Percentiles rank a stretch among this genome's conserved stretches.
These are phyloP conservation scores for Astrephomene gubernaculifera DNA, from an alignment of 139 green algal genomes.

Conservation along the genomic window DNA sequence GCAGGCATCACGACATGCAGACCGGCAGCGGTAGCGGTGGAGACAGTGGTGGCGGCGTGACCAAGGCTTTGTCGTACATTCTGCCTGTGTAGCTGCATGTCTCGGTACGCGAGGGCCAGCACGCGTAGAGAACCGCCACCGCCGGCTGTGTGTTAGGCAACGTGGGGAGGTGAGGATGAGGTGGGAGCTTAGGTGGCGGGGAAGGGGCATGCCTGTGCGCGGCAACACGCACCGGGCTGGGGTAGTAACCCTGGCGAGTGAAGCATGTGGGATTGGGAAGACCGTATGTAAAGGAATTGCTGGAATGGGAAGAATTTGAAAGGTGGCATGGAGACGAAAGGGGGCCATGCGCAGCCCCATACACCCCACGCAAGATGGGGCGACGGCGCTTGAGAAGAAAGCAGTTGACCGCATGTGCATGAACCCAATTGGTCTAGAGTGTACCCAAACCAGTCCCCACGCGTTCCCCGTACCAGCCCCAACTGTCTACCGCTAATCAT, in stretches of 20 bases:
- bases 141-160: not conserved
- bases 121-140: slow-evolving; percentile 67
- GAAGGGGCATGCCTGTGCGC: too few relatives aligned
- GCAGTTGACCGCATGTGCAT: not conserved
- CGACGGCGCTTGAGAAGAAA: not conserved
- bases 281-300: too few relatives aligned
- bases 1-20: too few relatives aligned
- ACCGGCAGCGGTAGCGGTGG: not conserved
- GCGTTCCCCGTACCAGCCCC: too few relatives aligned
- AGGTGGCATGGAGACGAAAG: not conserved
- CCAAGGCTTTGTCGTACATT: too few relatives aligned
- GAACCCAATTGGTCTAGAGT: not conserved
- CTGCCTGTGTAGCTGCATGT: slow-evolving; percentile 54
- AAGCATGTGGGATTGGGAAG: too few relatives aligned
- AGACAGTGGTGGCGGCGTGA: too few relatives aligned
- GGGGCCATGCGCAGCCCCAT: not conserved
- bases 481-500: too few relatives aligned
- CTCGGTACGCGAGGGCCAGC: slow-evolving; percentile 82
- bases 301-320: not conserved
- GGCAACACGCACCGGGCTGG: too few relatives aligned
- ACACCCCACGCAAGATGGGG: not conserved
- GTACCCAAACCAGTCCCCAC: not conserved
- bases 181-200: too few relatives aligned
- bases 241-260: too few relatives aligned
- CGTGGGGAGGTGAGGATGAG: not conserved